Base-by-base conservation (phyloP, 257 asterid species). In the Catharanthus roseus region DNA sequence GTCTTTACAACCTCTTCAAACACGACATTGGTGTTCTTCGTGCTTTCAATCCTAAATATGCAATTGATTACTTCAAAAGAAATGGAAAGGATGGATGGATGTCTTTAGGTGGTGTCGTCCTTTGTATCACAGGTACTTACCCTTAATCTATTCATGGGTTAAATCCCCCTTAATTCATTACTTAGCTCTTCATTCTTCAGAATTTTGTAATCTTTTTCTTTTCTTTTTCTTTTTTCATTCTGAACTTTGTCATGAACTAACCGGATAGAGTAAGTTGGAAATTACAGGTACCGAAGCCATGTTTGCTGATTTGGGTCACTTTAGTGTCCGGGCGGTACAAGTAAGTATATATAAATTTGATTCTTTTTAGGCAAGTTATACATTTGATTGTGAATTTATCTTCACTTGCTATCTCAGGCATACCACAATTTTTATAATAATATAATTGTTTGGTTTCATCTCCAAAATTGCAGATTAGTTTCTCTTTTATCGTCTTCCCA, bases 221-320 rank as follows among this genome's bases (percentile, higher is more conserved):
- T n/a, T n/a, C n/a, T n/a, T n/a, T n/a, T n/a, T n/a, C n/a, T n/a
- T n/a, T n/a, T n/a, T n/a, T n/a, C n/a, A n/a, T n/a, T n/a, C n/a
- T n/a, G n/a, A n/a, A n/a, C n/a, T n/a, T n/a, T n/a, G n/a, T n/a
- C n/a, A n/a, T n/a, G n/a, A n/a, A 0, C 34, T 62, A 24, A 51
- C 36, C n/a, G n/a, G 33, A 4, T 69, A 29, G 1, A 5, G 50
- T 29, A 33, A 26, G 54, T 36, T 73, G 44, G 26, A 58, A 69
- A n/a, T n/a, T n/a, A n/a, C 75, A 87, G 96, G 96, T 51, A 72
- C 95, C 0, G 97, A 90, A 71, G 97, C 97, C 74, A 88, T 90
- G 93, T 90, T 90, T 71, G 96, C 95, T 9, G 96, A 90, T 79
- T 80, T 90, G 29, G 95, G 96, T 29, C 95, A 90, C 75, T 90